phyloP scores from a whole-genome alignment of 148 eudicot species.

The Polygonum aviculare region DNA sequence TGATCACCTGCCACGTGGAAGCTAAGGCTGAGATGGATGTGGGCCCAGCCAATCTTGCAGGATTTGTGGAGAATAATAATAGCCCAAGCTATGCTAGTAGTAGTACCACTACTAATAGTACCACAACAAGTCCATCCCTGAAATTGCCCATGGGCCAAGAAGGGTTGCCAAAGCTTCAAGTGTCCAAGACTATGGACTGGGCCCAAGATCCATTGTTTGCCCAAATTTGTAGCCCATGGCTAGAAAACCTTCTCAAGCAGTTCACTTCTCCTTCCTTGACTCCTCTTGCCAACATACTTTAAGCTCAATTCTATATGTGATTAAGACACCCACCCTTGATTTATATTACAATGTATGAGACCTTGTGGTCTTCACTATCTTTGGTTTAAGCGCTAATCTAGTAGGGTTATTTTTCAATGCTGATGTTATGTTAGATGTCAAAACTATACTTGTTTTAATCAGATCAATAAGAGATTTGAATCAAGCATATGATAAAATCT shows the following conservation, averaged over 20 bases:
- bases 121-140: constrained; percentile 6
- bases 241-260: constrained; percentile 36
- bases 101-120: not conserved
- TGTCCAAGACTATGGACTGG: constrained; percentile 55
- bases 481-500: not conserved
- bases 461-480: not conserved
- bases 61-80: constrained; percentile 15
- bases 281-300: constrained; percentile 20
- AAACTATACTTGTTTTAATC: not conserved
- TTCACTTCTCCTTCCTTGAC: constrained; percentile 18
- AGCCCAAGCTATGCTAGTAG: not conserved
- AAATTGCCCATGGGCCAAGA: constrained; percentile 35
- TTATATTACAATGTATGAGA: not conserved
- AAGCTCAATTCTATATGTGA: constrained; percentile 6
- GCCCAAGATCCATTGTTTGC: constrained; percentile 46
- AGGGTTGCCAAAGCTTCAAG: constrained; percentile 42
- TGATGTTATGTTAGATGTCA: not conserved
- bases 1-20: constrained; percentile 17
- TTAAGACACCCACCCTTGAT: not conserved
- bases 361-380: not conserved
- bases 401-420: not conserved
- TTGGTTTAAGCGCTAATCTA: not conserved
- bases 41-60: constrained; percentile 21
- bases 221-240: constrained; percentile 63
- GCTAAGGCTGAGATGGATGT: not conserved